phyloP scores from a whole-genome alignment of 169 alveolate genomes.

The Cryptosporidium felis region DNA sequence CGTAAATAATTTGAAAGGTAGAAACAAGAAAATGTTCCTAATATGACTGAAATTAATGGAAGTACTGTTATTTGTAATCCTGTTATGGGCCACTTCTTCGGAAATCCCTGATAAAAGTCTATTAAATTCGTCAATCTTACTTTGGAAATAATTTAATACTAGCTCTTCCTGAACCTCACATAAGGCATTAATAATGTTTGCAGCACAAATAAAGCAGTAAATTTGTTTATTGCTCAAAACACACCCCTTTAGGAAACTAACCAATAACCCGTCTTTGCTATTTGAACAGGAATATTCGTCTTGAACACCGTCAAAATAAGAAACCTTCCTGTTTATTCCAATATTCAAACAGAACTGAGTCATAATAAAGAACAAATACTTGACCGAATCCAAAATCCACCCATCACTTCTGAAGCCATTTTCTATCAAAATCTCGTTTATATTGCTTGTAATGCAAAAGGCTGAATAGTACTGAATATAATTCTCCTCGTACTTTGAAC shows the following conservation, averaged over 20 bases:
- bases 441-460: conserved; percentile 28
- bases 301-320: background rate
- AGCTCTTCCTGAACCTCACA: conserved; percentile 1
- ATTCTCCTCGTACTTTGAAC: conserved; percentile 29
- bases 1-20: background rate
- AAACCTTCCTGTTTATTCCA: background rate
- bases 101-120: background rate
- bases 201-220: conserved; percentile 43
- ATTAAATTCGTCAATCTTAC: conserved; percentile 1
- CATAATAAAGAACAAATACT: conserved; percentile 27
- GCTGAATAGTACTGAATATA: conserved; percentile 38
- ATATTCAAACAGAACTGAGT: conserved; percentile 2
- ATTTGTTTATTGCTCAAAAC: conserved; percentile 15
- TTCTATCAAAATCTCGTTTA: background rate
- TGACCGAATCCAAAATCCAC: conserved; percentile 25
- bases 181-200: conserved; percentile 19
- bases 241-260: background rate
- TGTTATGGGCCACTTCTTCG: background rate
- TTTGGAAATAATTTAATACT: background rate
- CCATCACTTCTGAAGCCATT: background rate
- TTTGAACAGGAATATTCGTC: background rate
- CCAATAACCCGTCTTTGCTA: background rate
- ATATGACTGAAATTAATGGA: conserved; percentile 6
- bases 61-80: background rate
- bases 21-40: conserved; percentile 8